These are phyloP conservation scores for Gossypium longicalyx DNA, from an alignment of 345 rosid species.

Conservation along the genomic window DNA sequence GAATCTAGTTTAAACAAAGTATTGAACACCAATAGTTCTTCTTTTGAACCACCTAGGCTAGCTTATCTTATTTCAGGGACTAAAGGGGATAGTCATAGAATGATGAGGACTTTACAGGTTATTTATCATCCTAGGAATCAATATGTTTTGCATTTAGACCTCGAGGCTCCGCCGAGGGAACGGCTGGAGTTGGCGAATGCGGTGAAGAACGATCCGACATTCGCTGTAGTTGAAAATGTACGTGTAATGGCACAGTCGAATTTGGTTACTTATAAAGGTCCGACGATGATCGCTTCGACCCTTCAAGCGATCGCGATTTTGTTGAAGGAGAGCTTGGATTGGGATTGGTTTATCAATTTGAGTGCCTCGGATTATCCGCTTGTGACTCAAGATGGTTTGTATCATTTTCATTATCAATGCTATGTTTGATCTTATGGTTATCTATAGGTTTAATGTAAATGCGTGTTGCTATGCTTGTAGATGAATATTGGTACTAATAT, in stretches of 20 bases:
- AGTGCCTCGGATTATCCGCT: slow-evolving; percentile 96
- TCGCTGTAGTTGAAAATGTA: slow-evolving; percentile 75
- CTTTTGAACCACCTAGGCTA: slow-evolving; percentile 58
- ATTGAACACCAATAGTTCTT: slow-evolving; percentile 22
- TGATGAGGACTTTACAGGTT: slow-evolving; percentile 92
- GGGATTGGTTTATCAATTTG: slow-evolving; percentile 97
- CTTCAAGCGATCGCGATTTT: slow-evolving; percentile 85
- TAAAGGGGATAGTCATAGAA: slow-evolving; percentile 84
- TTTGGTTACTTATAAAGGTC: slow-evolving; percentile 90
- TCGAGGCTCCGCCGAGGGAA: slow-evolving; percentile 90
- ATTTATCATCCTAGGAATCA: slow-evolving; percentile 95
- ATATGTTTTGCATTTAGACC: slow-evolving; percentile 88
- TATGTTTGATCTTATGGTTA: not conserved
- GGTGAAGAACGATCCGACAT: slow-evolving; percentile 71
- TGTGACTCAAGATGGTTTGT: slow-evolving; percentile 90
- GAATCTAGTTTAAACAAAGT: slow-evolving; percentile 54
- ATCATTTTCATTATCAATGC: not conserved
- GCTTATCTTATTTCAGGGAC: slow-evolving; percentile 94
- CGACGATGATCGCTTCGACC: slow-evolving; percentile 88
- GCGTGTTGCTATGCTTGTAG: not conserved
- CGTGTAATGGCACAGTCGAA: slow-evolving; percentile 87
- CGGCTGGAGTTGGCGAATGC: slow-evolving; percentile 58
- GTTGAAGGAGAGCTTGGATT: slow-evolving; percentile 75
- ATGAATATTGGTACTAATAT: not conserved
- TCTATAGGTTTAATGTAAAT: not conserved